phyloP scores from a whole-genome alignment of 371 early-diverging fungal genomes.

The Zychaea mexicana region DNA sequence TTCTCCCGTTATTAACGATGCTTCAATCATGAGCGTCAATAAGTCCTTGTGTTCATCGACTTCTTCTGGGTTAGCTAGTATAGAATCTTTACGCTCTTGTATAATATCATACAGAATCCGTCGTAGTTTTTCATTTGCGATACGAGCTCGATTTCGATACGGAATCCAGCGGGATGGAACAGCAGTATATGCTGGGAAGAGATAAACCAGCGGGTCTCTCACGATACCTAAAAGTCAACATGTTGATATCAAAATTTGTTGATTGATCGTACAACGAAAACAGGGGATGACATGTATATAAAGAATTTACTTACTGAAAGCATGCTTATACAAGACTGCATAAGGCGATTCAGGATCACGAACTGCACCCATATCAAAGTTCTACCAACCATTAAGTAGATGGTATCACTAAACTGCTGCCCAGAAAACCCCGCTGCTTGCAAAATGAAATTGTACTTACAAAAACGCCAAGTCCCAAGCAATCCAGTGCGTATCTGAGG shows the following conservation, averaged over 20 bases:
- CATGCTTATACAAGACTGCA: slow-evolving; percentile 24
- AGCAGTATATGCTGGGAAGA: slow-evolving; percentile 26
- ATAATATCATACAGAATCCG: slow-evolving; percentile 20
- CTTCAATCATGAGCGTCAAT: slow-evolving; percentile 28
- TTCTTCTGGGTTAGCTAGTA: slow-evolving; percentile 4
- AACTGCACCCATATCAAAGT: slow-evolving; percentile 21
- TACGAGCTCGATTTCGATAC: slow-evolving; percentile 12
- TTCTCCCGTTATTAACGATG: not conserved
- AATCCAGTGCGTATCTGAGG: slow-evolving; percentile 20
- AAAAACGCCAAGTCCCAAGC: slow-evolving; percentile 18
- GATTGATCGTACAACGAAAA: too few species aligned
- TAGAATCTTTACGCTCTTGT: slow-evolving; percentile 7
- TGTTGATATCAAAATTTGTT: not conserved
- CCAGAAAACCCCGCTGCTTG: too few species aligned
- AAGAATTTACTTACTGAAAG: slow-evolving; percentile 23
- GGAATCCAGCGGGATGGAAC: slow-evolving; percentile 26
- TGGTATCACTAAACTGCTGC: too few species aligned
- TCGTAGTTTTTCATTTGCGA: slow-evolving; percentile 9
- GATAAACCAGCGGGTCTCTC: slow-evolving; percentile 7
- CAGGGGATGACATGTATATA: too few species aligned
- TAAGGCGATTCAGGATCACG: slow-evolving; percentile 14
- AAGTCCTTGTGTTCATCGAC: slow-evolving; percentile 20
- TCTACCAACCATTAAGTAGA: not conserved
- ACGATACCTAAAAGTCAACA: slow-evolving; percentile 1
- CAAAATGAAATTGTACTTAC: slow-evolving; percentile 4